These are phyloP conservation scores for Leishmania martiniquensis DNA, from an alignment of 208 protist species.

Conservation along the genomic window DNA sequence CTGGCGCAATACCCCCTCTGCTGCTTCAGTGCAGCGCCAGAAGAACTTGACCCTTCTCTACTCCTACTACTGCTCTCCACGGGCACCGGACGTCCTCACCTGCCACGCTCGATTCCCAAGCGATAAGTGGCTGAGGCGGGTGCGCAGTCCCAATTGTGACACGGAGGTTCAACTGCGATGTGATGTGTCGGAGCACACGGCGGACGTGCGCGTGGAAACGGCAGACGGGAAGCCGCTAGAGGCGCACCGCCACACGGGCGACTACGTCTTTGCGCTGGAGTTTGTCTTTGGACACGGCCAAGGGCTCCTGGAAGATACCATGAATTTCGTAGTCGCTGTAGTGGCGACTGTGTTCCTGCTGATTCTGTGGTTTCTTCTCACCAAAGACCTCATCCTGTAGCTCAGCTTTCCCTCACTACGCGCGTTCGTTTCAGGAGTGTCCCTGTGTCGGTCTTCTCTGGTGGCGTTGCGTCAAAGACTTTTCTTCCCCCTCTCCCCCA, in stretches of 20 bases:
- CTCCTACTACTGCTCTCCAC: slow-evolving; percentile 63
- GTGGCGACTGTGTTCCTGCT: slow-evolving; percentile 43
- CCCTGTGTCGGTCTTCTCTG: background rate
- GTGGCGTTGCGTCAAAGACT: too few relatives aligned
- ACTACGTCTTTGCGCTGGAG: slow-evolving; percentile 49
- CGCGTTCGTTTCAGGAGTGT: background rate
- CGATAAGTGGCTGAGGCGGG: slow-evolving; percentile 28
- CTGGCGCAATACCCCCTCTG: slow-evolving; percentile 36
- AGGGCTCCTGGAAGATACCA: slow-evolving; percentile 30
- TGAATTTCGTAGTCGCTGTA: slow-evolving; percentile 25
- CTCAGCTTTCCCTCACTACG: background rate
- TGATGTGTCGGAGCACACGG: slow-evolving; percentile 20
- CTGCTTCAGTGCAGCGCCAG: background rate
- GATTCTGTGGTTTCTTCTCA: slow-evolving; percentile 66
- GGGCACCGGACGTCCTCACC: slow-evolving; percentile 48
- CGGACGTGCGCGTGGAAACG: slow-evolving; percentile 35
- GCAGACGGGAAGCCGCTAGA: slow-evolving; percentile 19
- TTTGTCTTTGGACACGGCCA: slow-evolving; percentile 50
- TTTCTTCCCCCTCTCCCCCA: too few relatives aligned
- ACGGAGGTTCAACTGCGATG: slow-evolving; percentile 31
- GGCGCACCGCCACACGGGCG: slow-evolving; percentile 21
- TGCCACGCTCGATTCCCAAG: slow-evolving; percentile 40
- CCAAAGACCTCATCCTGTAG: slow-evolving; percentile 63
- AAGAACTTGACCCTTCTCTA: slow-evolving; percentile 42
- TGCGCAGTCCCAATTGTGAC: slow-evolving; percentile 50